Conservation (phyloP, 257 asterid species). For the Nicotiana otophora region DNA sequence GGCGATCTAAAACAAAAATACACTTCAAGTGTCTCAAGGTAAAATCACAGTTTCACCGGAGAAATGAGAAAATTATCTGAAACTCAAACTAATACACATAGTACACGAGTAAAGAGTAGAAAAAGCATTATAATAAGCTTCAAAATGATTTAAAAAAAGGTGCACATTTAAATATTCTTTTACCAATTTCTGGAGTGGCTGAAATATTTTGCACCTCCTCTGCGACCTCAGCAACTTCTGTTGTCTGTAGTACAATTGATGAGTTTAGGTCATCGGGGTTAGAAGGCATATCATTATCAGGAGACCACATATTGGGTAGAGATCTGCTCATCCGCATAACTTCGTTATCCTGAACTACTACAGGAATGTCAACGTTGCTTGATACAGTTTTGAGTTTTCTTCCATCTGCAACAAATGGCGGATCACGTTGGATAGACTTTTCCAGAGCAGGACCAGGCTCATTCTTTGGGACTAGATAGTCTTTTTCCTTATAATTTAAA, state of each 20-base stretch:
- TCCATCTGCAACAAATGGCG: constrained; percentile 18
- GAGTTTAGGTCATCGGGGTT: constrained; percentile 17
- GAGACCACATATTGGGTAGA: constrained; percentile 50
- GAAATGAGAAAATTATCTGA: background rate
- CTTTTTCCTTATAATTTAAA: constrained; percentile 25
- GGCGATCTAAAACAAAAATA: background rate
- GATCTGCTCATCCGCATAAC: constrained; percentile 45
- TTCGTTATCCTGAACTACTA: constrained; percentile 28
- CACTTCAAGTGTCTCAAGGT: background rate
- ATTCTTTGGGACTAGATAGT: constrained; percentile 22
- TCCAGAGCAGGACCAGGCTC: constrained; percentile 24
- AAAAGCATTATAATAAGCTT: background rate
- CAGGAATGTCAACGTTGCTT: constrained; percentile 40
- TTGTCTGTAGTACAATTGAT: constrained; percentile 20
- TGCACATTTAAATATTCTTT: background rate
- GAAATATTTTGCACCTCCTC: constrained; percentile 30
- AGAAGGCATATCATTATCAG: constrained; percentile 17
- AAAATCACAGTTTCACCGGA: background rate
- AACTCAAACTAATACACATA: background rate
- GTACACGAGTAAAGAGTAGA: background rate
- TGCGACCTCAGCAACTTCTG: constrained; percentile 16
- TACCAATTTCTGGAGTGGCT: constrained; percentile 41
- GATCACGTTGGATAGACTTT: constrained; percentile 30
- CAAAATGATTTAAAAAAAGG: background rate
- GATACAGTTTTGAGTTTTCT: constrained; percentile 35